Evolutionary conservation across 352 stramenopile genomes (phyloP), one percentile per base, ranked within the genome.

Genomic region (Phytophthora megakarya): DNA sequence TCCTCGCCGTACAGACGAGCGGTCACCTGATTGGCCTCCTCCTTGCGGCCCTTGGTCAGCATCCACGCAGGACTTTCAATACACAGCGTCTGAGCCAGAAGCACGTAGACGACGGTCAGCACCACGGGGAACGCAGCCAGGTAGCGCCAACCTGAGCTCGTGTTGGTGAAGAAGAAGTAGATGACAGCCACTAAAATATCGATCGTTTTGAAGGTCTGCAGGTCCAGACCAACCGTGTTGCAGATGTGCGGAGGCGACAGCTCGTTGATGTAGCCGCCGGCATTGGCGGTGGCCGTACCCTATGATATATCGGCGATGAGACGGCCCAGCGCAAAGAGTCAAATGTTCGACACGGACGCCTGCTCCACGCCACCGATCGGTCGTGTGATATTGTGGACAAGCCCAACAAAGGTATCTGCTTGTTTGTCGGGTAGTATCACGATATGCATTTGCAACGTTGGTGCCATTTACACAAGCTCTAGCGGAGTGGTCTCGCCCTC

Each of bases 61-160:
- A 82, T 65, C 75, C 75, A 84, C 22, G 68, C 64, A n/a, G 75
- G 75, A 33, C 61, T 78, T 40, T 84, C 55, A 18, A 71, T 48
- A 21, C 48, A 65, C 42, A 70, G 45, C 18, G 54, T 53, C 33
- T 54, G 62, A 13, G 62, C 55, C 15, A 70, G 26, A 0, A 70
- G 35, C 47, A 70, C 25, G 48, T 65, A 70, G 19, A 70, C 51
- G 25, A 12, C 40, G n/a, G 40, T 55, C 32, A 70, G 43, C 0
- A 70, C 35, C 5, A 65, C 42, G 15, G 53, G 61, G 39, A 70
- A 70, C 32, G 53, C 53, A 46, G 61, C 61, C 52, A 70, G 39
- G 38, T 70, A 70, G 13, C 62, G 54, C 62, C 62, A 70, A 19
- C 62, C 62, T 49, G 18, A 50, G 32, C 61, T 65, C 30, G 53